Evolutionary conservation across 495 filamentous ascomycete genomes (phyloP), one percentile per base, ranked within the genome.

Genomic region (Hypoxylon cercidicola): DNA sequence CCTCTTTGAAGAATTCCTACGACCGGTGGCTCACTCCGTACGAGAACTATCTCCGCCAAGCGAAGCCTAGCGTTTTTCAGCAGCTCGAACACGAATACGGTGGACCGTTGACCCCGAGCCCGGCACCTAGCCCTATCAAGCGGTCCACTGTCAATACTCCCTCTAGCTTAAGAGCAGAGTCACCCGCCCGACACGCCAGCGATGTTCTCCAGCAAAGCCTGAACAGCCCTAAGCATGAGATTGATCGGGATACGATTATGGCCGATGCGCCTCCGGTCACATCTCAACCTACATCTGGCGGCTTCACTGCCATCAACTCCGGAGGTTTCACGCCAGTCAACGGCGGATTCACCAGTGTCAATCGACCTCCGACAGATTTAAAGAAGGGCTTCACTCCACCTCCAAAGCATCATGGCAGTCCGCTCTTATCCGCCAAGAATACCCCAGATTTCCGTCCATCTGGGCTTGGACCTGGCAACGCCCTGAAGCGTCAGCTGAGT

Each of bases 1-100:
- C 95, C 1, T 98, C 96, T 18, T 85, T 99, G 50, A 99, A 98
- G 76, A 99, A 98, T 70, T 98, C 96, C 5, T 99, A 95, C 70
- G 92, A 96, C 72, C 87, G 92, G 73, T 99, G 94, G 88, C 87
- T 99, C 10, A 89, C 92, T 70, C 95, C 95, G 0, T 99, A 97
- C 72, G 95, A 99, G 77, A 93, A 97, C 62, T 99, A 97, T 72
- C 82, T 99, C 23, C 86, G 89, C 43, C 81, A 93, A 28, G 94
- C 93, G 40, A 99, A 97, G 75, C 95, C 96, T 4, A 91, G 93
- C n/a, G 93, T 99, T 1, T 94, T 97, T 65, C 92, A 97, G 73
- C 92, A 97, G 74, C 82, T 97, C 23, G 96, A 99, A 70, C 82
- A 90, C 32, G 93, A 97, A 74, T 90, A 96, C 74, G 96, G 96